Base-by-base conservation (phyloP, 2,329 filamentous ascomycete species). In the Venturia aucupariae region DNA sequence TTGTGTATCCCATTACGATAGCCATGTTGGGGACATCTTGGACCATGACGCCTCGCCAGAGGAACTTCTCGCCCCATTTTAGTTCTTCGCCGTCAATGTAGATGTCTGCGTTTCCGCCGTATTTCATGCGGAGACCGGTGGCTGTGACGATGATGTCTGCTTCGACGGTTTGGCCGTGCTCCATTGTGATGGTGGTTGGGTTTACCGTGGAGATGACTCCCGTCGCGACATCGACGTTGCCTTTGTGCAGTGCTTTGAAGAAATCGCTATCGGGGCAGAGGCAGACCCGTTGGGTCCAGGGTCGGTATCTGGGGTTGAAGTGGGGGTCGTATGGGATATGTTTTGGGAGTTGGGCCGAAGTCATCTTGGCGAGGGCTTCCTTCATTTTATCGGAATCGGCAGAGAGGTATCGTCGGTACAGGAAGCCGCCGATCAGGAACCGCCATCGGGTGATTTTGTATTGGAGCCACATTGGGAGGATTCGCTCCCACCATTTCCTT, bases 231-330 rank as follows among this genome's bases (percentile, higher is more conserved):
- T 78, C 75, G 0, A 80, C 81, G 63, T 79, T 80, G 44, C 82
- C 82, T 1, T 74, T 70, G n/a, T 77, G 77, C 27, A 86, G 75
- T 46, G 76, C 75, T 30, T 78, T 72, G 75, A 82, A 86, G 72
- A 85, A 85, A 70, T 86, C 84, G 27, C 81, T 82, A 64, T 85
- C 80, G 0, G 82, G 82, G n/a, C 77, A 86, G 66, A 90, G 77
- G 70, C 90, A 94, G 7, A 94, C 77, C 0, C 91, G 84, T 73
- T 95, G 90, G 63, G 91, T 82, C 80, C 89, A 81, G 2, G 79
- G 79, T 62, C 77, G 76, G 71, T 81, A 81, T n/a, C 67, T 71
- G 0, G 79, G 79, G 7, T 77, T 76, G 70, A 81, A 80, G 67
- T 80, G 73, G 0, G 77, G 77, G 64, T 79, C 76, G 63, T 75